Base-by-base conservation (phyloP, 2,329 filamentous ascomycete genomes). In the Emmonsiellopsis sp. region DNA sequence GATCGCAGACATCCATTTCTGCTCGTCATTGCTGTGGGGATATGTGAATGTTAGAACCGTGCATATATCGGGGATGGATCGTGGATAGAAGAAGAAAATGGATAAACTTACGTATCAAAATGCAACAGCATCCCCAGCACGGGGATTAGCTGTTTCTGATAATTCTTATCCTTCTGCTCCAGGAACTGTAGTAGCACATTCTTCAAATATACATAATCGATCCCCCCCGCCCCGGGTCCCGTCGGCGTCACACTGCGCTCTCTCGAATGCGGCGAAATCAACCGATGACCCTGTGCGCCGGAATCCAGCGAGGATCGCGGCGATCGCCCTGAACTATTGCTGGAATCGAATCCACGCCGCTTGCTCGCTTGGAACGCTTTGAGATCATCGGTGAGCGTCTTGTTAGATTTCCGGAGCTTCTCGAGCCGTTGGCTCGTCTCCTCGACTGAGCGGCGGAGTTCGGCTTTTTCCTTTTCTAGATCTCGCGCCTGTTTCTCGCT, bases 1-100 rank as follows among this genome's bases (percentile, higher is more conserved):
- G 48, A 95, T 84, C 2, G 86, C 89, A 15, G 84, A 80, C 70
- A 85, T 82, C 89, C 89, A 95, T 70, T 89, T 92, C 70, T 93
- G 85, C 71, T 93, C 87, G 61, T 95, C 90, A 61, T 79, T 81
- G 62, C 79, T 83, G 54, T 55, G 54, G 26, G 15, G 31, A 44
- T 62, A 51, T 53, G 59, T 61, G 53, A 61, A 50, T 53, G 59
- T 63, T 53, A 61, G 57, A 57, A 43, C 7, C 3, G 44, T 7
- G 6, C 9, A 15, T 26, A 13, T 49, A 31, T 10, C 15, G 2
- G 30, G 13, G 13, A 20, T 7, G 20, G 35, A 7, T 26, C 34
- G 26, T 15, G 15, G 30, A 32, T 10, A 6, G 41, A 13, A 9
- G n/a, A 20, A 50, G 44, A 26, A 42, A 26, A 26, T 16, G 3